phyloP scores from a whole-genome alignment of 192 early-diverging fungal species.

The Globomyces pollinis-pini region DNA sequence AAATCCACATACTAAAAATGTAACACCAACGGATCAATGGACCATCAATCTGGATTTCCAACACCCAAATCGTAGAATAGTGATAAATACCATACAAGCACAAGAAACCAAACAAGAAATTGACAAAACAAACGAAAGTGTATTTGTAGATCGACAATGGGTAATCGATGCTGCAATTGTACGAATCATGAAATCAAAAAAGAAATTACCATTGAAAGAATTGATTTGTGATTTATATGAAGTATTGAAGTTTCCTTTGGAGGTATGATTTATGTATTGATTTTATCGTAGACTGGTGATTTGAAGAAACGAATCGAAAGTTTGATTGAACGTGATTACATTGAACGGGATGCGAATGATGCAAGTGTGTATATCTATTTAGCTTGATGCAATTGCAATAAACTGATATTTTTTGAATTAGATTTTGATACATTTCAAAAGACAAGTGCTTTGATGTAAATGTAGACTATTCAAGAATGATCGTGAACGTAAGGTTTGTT shows the following conservation, averaged over 20 bases:
- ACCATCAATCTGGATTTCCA: conserved; percentile 57
- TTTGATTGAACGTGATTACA: conserved; percentile 93
- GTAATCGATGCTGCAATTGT: conserved; percentile 92
- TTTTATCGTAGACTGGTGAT: conserved; percentile 27
- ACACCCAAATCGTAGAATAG: conserved; percentile 37
- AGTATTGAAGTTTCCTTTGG: conserved; percentile 71
- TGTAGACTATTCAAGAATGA: no score
- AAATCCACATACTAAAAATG: conserved; percentile 18
- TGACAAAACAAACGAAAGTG: conserved; percentile 70
- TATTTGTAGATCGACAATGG: conserved; percentile 83
- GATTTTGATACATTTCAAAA: no score
- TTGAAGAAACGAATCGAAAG: conserved; percentile 90
- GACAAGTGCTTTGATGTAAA: no score
- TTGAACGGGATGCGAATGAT: conserved; percentile 69
- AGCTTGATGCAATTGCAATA: conserved; percentile 35
- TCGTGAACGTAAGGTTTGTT: no score
- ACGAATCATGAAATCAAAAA: conserved; percentile 92
- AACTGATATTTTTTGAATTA: no score
- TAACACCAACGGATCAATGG: conserved; percentile 40
- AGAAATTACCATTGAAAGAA: conserved; percentile 70
- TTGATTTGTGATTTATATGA: conserved; percentile 72
- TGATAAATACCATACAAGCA: conserved; percentile 42
- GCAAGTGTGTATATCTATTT: conserved; percentile 33
- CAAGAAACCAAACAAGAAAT: conserved; percentile 66
- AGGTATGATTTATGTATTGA: conserved; percentile 48